phyloP scores from a whole-genome alignment of 2,329 filamentous ascomycete species.

The Fusarium floridanum region DNA sequence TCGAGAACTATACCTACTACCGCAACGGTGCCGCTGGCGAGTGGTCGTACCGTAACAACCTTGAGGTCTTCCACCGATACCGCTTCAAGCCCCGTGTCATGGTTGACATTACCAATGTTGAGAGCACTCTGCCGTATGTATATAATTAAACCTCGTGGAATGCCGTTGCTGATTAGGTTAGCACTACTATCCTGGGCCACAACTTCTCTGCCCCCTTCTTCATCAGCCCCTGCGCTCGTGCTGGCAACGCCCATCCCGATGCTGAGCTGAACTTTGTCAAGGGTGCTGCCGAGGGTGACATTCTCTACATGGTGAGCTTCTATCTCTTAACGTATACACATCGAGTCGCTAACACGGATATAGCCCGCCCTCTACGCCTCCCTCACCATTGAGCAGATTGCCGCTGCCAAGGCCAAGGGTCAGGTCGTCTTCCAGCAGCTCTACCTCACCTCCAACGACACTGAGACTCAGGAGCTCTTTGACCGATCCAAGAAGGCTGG shows the following conservation, averaged over 20 bases:
- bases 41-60: slow-evolving; percentile 69
- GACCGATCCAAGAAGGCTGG: slow-evolving; percentile 50
- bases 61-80: slow-evolving; percentile 65
- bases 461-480: slow-evolving; percentile 49
- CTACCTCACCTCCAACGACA: slow-evolving; percentile 50
- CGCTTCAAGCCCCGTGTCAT: slow-evolving; percentile 62
- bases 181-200: slow-evolving; percentile 65
- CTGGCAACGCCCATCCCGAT: slow-evolving; percentile 58
- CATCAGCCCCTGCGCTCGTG: slow-evolving; percentile 64
- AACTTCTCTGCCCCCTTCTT: slow-evolving; percentile 68
- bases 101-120: slow-evolving; percentile 62
- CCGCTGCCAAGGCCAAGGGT: slow-evolving; percentile 51
- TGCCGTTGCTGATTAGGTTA: slow-evolving; percentile 20
- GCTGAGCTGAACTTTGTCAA: slow-evolving; percentile 64
- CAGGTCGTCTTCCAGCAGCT: slow-evolving; percentile 57
- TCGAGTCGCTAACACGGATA: neutral
- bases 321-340: too few relatives aligned
- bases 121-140: slow-evolving; percentile 52
- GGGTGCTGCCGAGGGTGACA: slow-evolving; percentile 61
- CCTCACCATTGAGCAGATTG: slow-evolving; percentile 54
- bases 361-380: slow-evolving; percentile 52
- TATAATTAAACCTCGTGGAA: neutral
- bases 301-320: slow-evolving; percentile 61
- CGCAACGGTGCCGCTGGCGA: slow-evolving; percentile 68
- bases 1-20: slow-evolving; percentile 67